Conservation (phyloP, 495 filamentous ascomycete species). For the Penicillium fimorum region DNA sequence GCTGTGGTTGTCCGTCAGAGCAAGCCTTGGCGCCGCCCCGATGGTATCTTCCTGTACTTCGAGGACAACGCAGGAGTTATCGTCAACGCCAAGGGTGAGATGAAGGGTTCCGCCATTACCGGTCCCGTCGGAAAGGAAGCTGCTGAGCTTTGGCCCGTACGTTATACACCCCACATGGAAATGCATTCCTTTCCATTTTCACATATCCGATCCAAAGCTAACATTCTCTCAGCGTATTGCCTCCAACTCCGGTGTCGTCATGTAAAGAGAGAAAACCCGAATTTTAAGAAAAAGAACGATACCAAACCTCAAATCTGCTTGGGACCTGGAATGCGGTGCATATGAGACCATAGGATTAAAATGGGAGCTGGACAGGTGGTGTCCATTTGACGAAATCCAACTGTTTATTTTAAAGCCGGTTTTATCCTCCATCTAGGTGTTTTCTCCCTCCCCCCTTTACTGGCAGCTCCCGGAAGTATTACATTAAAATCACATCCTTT, state of each 20-base stretch:
- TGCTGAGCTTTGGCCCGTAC: conserved; percentile 97
- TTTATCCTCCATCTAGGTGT: conserved; percentile 30
- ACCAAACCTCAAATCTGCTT: conserved; percentile 40
- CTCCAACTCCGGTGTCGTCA: conserved; percentile 99
- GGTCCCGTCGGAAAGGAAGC: conserved; percentile 99
- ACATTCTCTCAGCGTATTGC: conserved; percentile 81
- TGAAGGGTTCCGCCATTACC: conserved; percentile 99
- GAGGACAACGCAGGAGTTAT: conserved; percentile 99
- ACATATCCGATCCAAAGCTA: neutral
- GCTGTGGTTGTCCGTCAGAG: conserved; percentile 96
- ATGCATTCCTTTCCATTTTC: neutral
- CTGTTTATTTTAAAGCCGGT: conserved; percentile 32
- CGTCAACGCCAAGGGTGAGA: conserved; percentile 99
- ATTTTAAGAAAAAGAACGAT: conserved; percentile 43
- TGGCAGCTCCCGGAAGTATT: conserved; percentile 31
- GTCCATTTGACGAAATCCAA: conserved; percentile 32
- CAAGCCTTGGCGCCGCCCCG: conserved; percentile 97
- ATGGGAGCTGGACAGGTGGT: conserved; percentile 18
- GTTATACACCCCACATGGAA: conserved; percentile 27
- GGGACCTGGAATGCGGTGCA: conserved; percentile 35
- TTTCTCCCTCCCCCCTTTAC: conserved; percentile 24
- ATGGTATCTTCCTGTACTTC: conserved; percentile 99
- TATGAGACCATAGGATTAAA: conserved; percentile 31
- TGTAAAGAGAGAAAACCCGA: conserved; percentile 64
- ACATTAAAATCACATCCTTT: conserved; percentile 21